phyloP scores from a whole-genome alignment of 306 rosid genomes.

The Quercus rubra region DNA sequence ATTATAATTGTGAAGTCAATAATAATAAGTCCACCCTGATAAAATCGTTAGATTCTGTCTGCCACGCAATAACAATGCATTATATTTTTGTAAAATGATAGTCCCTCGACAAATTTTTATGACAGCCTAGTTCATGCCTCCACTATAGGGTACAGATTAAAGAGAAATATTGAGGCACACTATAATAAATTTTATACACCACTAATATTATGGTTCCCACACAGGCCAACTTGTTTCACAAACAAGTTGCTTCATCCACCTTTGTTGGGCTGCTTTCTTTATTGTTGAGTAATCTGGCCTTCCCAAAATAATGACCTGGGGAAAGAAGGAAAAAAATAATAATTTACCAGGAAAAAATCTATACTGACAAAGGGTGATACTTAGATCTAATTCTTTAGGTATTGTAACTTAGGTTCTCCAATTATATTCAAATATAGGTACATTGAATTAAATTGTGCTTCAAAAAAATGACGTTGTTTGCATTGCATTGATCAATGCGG shows the following conservation, averaged over 20 bases:
- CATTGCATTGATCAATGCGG: too few relatives aligned
- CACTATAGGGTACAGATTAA: not conserved
- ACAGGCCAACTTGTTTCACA: constrained; percentile 12
- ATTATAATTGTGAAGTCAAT: constrained; percentile 1
- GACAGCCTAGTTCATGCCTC: not conserved
- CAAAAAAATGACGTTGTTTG: too few relatives aligned
- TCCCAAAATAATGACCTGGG: not conserved
- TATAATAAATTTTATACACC: not conserved
- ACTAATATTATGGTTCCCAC: constrained; percentile 21
- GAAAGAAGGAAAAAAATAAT: not conserved
- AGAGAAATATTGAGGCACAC: not conserved
- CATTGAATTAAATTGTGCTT: too few relatives aligned
- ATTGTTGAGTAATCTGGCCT: not conserved
- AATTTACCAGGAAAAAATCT: not conserved
- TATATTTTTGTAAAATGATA: not conserved
- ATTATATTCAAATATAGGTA: too few relatives aligned
- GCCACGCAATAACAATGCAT: constrained; percentile 13
- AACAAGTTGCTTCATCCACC: not conserved
- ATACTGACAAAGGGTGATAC: not conserved
- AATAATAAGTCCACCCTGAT: not conserved
- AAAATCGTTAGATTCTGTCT: constrained; percentile 29
- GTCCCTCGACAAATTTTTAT: not conserved
- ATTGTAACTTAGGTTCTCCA: too few relatives aligned
- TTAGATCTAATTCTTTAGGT: too few relatives aligned
- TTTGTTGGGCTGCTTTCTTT: not conserved